Evolutionary conservation across 1,284 basidiomycete genomes (phyloP), one percentile per base, ranked within the genome.

Genomic region (Chalciporus sp.): DNA sequence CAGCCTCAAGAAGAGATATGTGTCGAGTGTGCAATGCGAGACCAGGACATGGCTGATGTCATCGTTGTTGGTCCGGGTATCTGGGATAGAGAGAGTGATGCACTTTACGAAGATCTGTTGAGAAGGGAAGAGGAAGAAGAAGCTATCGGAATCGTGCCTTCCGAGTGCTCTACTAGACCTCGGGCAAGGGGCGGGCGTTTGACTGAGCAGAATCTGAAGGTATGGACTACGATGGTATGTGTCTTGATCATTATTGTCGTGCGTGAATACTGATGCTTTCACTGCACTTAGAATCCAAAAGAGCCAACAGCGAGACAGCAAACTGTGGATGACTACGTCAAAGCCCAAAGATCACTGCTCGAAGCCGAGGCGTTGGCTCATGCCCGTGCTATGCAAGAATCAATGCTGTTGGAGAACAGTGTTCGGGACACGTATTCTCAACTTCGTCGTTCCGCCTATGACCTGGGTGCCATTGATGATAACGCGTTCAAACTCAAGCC

Each of bases 1-100:
- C 75, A 64, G 49, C 79, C 74, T 19, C 84, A 79, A 58, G 88
- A 89, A 63, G 95, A 98, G 71, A 78, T 98, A 42, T 99, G 96
- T 66, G 80, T 98, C 46, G 96, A 99, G 74, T 99, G 96, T 71
- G 93, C 97, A 65, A 99, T 99, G 96, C 88, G 96, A 42, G 96
- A 99, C 74, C 88, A 96, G 67, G 96, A 99, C 69, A 94, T 99
- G 90, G 94, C 91, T 33, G 96, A 98, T 72, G 93, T 99, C 27
- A 83, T 90, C 68, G 96, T 98, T 20, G 82, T 87, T 2, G 86
- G 88, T 28, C 84, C 88, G 5, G 93, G 94, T 1, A 81, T 92
- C 14, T 99, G 96, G 96, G 94, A 92, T 1, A 81, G 97, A 35
- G 88, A 89, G 63, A 95, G 92, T 68, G 96, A 99, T 69, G 84